phyloP scores from a whole-genome alignment of 2,329 filamentous ascomycete genomes.

The Colletotrichum camelliae region DNA sequence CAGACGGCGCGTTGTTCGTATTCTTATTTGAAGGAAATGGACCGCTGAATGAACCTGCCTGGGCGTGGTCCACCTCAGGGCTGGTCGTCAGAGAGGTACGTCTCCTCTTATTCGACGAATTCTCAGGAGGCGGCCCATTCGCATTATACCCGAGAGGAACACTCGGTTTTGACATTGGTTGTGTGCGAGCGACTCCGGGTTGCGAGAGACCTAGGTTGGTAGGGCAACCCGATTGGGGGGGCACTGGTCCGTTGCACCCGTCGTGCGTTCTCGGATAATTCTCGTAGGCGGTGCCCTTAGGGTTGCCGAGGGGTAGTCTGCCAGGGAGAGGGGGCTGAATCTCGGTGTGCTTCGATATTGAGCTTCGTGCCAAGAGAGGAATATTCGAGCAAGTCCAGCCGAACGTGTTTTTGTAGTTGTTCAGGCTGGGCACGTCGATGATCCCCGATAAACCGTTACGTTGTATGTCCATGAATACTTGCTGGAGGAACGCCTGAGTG shows the following conservation, averaged over 20 bases:
- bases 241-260: neutral
- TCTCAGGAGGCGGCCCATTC: neutral
- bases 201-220: neutral
- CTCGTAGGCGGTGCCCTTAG: slow-evolving; percentile 14
- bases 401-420: slow-evolving; percentile 35
- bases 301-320: slow-evolving; percentile 42
- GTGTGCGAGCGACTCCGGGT: neutral
- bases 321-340: slow-evolving; percentile 49
- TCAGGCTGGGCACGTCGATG: slow-evolving; percentile 41
- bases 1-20: neutral
- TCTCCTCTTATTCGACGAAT: slow-evolving; percentile 24
- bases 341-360: slow-evolving; percentile 45
- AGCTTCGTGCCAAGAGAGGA: slow-evolving; percentile 52
- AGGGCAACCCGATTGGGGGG: neutral
- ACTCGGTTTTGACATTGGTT: neutral
- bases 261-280: neutral
- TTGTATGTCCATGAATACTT: slow-evolving; percentile 83
- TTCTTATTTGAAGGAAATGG: neutral
- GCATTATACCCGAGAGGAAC: neutral
- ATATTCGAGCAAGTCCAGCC: slow-evolving; percentile 41
- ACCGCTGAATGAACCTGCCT: neutral
- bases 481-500: slow-evolving; percentile 83
- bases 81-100: slow-evolving; percentile 14
- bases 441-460: slow-evolving; percentile 44
- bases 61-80: neutral